Evolutionary conservation across 441 rosid species (phyloP), one percentile per base, ranked within the genome.

Genomic region (Adansonia grandidieri): DNA sequence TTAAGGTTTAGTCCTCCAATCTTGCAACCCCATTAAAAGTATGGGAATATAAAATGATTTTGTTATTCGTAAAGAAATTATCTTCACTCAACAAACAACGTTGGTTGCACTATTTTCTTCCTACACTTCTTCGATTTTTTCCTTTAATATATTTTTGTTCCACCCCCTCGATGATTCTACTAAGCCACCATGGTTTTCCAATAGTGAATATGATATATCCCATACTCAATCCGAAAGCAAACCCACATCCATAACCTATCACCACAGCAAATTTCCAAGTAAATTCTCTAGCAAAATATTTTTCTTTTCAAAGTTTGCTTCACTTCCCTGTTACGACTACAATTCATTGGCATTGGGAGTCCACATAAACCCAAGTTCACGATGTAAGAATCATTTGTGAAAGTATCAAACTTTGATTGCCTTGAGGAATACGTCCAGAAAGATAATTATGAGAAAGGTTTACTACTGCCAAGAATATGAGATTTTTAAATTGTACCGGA

Each of bases 381-480:
- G 14, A 1, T 14, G 70, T 74, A 74, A 6, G 70, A 61, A 61
- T 61, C 77, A 48, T 63, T 74, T 1, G 10, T 14, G 48, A 77
- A 81, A 2, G 75, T 77, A n/a, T 67, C 14, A 17, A 81, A 32
- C 37, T n/a, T n/a, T 81, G 83, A 2, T 15, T 9, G 2, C 71
- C 80, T 47, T 6, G 28, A 6, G 82, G 78, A 22, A 80, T 80
- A 13, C 64, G 63, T 9, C 84, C 82, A 2, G 19, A 14, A 2
- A 84, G 82, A 48, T 71, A 74, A 62, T 84, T 84, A 2, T 28
- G 28, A 1, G 48, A 65, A 40, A 65, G 50, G 70, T 65, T 65
- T 40, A 40, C 5, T 13, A n/a, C 50, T 24, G 1, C 70, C 17
- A 65, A 65, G 9, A 65, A 65, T 2, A 20, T 54, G 64, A 86